Evolutionary conservation across 1,284 basidiomycete species (phyloP).

Genomic region (Ustilago tritici): DNA sequence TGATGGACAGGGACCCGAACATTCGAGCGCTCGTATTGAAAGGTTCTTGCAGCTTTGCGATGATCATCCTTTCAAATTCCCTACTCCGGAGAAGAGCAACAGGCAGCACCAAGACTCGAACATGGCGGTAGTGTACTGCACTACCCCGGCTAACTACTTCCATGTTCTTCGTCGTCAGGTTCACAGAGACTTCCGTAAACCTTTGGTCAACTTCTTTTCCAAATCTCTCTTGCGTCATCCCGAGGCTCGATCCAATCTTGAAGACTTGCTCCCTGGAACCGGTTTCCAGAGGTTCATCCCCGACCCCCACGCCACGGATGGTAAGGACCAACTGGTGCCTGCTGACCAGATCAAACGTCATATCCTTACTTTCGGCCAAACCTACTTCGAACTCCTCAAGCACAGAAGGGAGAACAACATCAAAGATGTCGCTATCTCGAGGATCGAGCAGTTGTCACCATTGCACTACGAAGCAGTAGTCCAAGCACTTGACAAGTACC

Average conservation of each 20-base stretch:
- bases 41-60: constrained; percentile 98
- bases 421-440: constrained; percentile 91
- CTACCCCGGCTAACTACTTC: constrained; percentile 72
- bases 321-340: constrained; percentile 75
- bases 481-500: constrained; percentile 80
- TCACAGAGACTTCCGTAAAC: constrained; percentile 69
- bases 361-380: constrained; percentile 84
- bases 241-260: constrained; percentile 84
- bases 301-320: constrained; percentile 78
- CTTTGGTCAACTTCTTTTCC: constrained; percentile 88
- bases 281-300: constrained; percentile 93
- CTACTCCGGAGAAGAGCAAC: constrained; percentile 87
- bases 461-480: constrained; percentile 84
- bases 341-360: constrained; percentile 91
- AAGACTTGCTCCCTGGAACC: constrained; percentile 89
- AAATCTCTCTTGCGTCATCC: constrained; percentile 95
- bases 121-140: constrained; percentile 98
- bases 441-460: constrained; percentile 93
- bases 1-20: constrained; percentile 98
- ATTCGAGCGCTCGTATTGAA: constrained; percentile 95
- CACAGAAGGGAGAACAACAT: constrained; percentile 71
- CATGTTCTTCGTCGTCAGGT: constrained; percentile 69
- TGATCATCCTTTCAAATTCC: constrained; percentile 93
- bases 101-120: constrained; percentile 99
- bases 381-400: constrained; percentile 86